A percentile compares a stretch with the other conserved stretches of the same genome.
These are phyloP conservation scores for Trichomonas gallinae DNA, from an alignment of 208 protist genomes.

Conservation along the genomic window DNA sequence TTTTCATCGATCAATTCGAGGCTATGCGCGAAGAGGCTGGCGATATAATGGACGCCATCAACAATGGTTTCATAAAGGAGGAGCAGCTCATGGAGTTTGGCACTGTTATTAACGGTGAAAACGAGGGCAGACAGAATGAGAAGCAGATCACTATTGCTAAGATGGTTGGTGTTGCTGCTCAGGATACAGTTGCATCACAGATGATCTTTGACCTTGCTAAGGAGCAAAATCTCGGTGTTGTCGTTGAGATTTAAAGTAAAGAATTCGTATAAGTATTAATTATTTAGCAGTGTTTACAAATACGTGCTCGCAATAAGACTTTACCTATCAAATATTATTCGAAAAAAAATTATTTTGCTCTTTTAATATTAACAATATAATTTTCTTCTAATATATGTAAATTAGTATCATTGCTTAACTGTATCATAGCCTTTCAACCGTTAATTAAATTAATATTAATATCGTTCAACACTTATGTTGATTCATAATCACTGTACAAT, in stretches of 20 bases:
- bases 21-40: neutral
- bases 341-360: too few species aligned
- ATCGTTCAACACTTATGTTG: too few species aligned
- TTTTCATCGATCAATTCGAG: neutral
- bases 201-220: neutral
- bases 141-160: neutral
- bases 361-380: too few species aligned
- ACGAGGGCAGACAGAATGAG: neutral
- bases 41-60: neutral
- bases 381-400: too few species aligned
- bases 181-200: neutral
- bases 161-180: neutral
- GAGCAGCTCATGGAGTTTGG: neutral
- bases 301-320: too few species aligned
- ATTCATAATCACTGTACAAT: too few species aligned
- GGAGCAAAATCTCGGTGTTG: neutral
- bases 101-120: neutral
- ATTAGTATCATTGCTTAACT: too few species aligned
- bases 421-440: too few species aligned
- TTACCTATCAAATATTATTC: too few species aligned
- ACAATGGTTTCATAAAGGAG: neutral
- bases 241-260: neutral
- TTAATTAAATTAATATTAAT: too few species aligned
- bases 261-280: too few species aligned
- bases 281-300: too few species aligned